Evolutionary conservation across 192 early-diverging fungal genomes (phyloP).

Genomic region (Rhizophlyctis rosea): DNA sequence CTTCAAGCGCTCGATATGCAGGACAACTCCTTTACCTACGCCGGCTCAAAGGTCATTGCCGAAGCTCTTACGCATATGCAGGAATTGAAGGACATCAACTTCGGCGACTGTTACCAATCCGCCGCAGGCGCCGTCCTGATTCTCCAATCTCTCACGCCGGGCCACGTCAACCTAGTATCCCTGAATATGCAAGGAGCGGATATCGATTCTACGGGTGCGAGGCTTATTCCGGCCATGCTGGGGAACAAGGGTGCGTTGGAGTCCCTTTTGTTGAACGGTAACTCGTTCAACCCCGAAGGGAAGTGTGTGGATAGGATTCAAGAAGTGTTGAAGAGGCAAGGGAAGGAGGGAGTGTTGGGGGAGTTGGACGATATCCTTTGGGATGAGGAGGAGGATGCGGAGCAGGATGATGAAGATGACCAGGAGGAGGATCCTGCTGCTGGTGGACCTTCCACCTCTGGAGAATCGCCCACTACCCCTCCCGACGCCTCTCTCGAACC

Average conservation of each 20-base stretch:
- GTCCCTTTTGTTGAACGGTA: conserved; percentile 88
- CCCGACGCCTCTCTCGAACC: too few species aligned
- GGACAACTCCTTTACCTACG: conserved; percentile 92
- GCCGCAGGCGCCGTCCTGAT: conserved; percentile 67
- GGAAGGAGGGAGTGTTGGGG: conserved; percentile 75
- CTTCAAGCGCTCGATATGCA: conserved; percentile 84
- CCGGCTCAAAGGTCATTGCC: conserved; percentile 77
- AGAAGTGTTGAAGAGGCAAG: conserved; percentile 64
- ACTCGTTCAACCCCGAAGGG: conserved; percentile 81
- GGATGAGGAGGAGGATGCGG: conserved; percentile 53
- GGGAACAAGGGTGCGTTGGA: conserved; percentile 58
- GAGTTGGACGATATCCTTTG: conserved; percentile 94
- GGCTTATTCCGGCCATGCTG: conserved; percentile 65
- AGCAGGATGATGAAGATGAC: conserved; percentile 46
- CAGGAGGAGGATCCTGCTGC: conserved; percentile 36
- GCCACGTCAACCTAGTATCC: conserved; percentile 47
- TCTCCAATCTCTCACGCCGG: conserved; percentile 59
- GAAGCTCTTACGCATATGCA: conserved; percentile 72
- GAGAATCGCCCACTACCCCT: too few species aligned
- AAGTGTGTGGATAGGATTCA: conserved; percentile 71
- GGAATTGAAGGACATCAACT: conserved; percentile 72
- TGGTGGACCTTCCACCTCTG: too few species aligned
- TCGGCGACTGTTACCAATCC: conserved; percentile 87
- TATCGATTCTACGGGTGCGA: conserved; percentile 70
- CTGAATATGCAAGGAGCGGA: conserved; percentile 86